Evolutionary conservation across 2,329 filamentous ascomycete species (phyloP).

Genomic region (Xylaria sp.): DNA sequence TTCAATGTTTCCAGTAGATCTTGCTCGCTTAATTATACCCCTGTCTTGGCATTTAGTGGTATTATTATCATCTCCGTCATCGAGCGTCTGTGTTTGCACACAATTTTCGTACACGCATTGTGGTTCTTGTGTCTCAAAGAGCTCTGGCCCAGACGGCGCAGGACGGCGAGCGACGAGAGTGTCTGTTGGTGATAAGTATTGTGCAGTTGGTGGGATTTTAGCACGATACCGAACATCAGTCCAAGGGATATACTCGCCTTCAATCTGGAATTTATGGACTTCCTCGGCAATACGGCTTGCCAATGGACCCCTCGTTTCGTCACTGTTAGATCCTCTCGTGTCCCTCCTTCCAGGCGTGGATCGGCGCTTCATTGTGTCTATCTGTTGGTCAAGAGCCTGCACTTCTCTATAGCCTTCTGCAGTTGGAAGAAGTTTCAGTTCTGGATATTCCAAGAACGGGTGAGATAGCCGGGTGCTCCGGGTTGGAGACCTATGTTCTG

Average conservation of each 20-base stretch:
- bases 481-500: constrained; percentile 15
- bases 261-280: constrained; percentile 44
- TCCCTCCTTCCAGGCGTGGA: constrained; percentile 49
- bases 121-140: constrained; percentile 35
- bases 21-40: constrained; percentile 33
- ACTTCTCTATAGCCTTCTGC: constrained; percentile 49
- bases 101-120: constrained; percentile 46
- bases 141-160: constrained; percentile 32
- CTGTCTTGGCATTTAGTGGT: constrained; percentile 3
- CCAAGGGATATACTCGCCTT: constrained; percentile 22
- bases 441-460: constrained; percentile 50
- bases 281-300: constrained; percentile 45
- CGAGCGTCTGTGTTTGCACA: constrained; percentile 45
- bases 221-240: constrained; percentile 18
- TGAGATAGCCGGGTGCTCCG: constrained; percentile 23
- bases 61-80: constrained; percentile 40
- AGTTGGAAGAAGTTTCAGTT: constrained; percentile 52
- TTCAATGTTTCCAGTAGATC: constrained; percentile 37
- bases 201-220: background rate
- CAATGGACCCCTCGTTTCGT: constrained; percentile 39
- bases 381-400: constrained; percentile 49
- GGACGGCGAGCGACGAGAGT: constrained; percentile 26
- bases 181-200: constrained; percentile 32
- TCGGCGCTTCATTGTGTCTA: constrained; percentile 50
- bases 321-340: constrained; percentile 27